Evolutionary conservation across 768 basidiomycete species (phyloP), one percentile per base, ranked within the genome.

Genomic region (Epithele typhae): DNA sequence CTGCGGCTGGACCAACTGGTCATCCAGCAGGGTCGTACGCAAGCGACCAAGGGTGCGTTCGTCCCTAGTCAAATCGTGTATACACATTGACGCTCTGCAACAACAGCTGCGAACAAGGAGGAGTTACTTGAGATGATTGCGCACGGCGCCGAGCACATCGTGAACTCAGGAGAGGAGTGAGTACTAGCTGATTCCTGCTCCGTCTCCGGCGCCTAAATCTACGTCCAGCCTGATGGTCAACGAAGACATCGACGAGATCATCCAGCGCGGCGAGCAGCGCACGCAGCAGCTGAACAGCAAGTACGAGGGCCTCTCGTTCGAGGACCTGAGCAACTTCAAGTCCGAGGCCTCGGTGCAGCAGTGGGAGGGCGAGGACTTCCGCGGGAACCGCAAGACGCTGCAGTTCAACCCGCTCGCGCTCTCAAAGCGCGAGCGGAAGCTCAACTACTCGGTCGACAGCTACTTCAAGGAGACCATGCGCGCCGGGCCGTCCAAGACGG

Each of bases 51-150:
- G 71, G 81, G 87, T 79, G 57, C 51, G 76, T 59, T 24, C 25
- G n/a, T 3, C 12, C 24, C 4, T 8, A 9, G 15, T 5, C 9
- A 32, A 32, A 9, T 9, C 9, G 30, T 32, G 9, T 32, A 32
- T 9, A 32, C 15, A 32, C 9, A 15, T 24, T 1, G 8, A 24
- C 17, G 1, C 17, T 3, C 1, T 10, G 5, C 2, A 22, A 15
- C 12, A 5, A 9, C 57, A 85, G 93, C 89, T 43, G 86, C 90
- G 14, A 89, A 82, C 64, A 98, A 98, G 70, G 96, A 98, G 39
- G 96, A 98, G 48, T 73, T 99, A 12, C 70, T 98, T 27, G 94
- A 98, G 61, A 99, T 98, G 92, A 98, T 99, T 49, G 85, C 93
- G 5, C 92, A 95, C 59, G 95, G 96, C 17, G 95, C 93, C 0